Base-by-base conservation (phyloP, 139 green algal species). In the Desmodesmus armatus region DNA sequence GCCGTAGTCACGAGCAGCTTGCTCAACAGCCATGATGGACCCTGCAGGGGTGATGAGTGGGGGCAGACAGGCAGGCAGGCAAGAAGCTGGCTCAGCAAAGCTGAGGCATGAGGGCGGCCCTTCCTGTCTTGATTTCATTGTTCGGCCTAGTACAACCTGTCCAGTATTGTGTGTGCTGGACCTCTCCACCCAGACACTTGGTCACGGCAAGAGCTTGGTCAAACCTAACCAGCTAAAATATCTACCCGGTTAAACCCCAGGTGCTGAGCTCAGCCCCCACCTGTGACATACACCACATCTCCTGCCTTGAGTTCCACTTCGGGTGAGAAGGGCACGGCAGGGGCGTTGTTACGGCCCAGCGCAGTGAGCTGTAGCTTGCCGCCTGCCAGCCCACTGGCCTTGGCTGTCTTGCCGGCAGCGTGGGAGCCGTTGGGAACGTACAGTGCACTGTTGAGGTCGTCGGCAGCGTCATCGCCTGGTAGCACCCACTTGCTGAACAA, bases 251-350 rank as follows among this genome's bases (percentile, higher is more conserved):
- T 55, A 7, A 55, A 55, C 13, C 47, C 7, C 47, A 21, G 47
- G 47, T 55, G 47, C 47, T 55, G 47, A 55, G 13, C 47, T 55
- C 13, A 13, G 9, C 17, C 58, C 58, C 81, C 88, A 53, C 90
- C 90, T 51, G 85, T 67, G 25, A 93, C 92, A 53, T 83, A 89
- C 27, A 92, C 67, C 3, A 82, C 75, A 70, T 93, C 88, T n/a
- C 86, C 91, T 3, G 40, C 71, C 11, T 82, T 37, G 25, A 93
- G 29, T 27, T 89, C 29, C n/a, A 35, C 40, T 39, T 81, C 81
- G 3, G 33, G 69, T 2, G 40, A 51, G 81, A 62, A 63, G 43
- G 60, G 60, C 62, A 76, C 62, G 21, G 65, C 62, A 2, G 33
- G 41, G 5, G 62, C 23, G 21, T 37, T 4, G 11, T 83, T 27